These are phyloP conservation scores for Paramecium octaurelia DNA, from an alignment of 73 alveolate species.

Conservation along the genomic window DNA sequence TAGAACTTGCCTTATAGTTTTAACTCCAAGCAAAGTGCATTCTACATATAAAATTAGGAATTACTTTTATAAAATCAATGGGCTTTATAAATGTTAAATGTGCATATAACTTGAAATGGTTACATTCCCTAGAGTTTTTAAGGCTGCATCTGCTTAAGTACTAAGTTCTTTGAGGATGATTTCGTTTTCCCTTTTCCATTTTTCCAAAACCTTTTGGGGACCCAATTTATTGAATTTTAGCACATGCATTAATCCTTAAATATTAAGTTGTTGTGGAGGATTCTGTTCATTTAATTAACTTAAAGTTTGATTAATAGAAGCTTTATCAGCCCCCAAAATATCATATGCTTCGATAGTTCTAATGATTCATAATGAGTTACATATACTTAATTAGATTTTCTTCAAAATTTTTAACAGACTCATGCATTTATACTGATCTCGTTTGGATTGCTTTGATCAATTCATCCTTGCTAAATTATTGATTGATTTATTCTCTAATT, in stretches of 20 bases:
- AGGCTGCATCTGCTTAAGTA: conserved; percentile 26
- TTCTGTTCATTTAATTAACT: not conserved
- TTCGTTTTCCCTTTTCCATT: conserved; percentile 20
- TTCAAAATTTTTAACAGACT: not conserved
- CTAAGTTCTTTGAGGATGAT: not conserved
- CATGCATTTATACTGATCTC: not conserved
- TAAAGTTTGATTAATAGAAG: not conserved
- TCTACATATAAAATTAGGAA: not conserved
- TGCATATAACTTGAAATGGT: not conserved
- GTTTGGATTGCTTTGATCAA: not conserved
- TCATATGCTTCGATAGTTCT: conserved; percentile 43
- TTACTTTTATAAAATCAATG: not conserved
- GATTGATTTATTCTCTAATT: not conserved
- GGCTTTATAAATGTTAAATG: conserved; percentile 1
- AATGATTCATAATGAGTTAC: not conserved
- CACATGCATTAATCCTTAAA: conserved; percentile 8
- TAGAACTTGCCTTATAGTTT: not conserved
- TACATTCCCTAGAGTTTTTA: not conserved
- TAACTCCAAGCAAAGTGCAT: conserved; percentile 15
- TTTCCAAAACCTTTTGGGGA: conserved; percentile 10
- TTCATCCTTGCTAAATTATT: not conserved
- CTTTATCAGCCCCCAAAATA: conserved; percentile 29
- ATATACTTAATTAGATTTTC: not conserved
- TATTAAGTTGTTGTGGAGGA: not conserved
- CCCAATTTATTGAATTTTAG: conserved; percentile 35